Conservation (phyloP, 129 eudicot species). For the Mikania micrantha region DNA sequence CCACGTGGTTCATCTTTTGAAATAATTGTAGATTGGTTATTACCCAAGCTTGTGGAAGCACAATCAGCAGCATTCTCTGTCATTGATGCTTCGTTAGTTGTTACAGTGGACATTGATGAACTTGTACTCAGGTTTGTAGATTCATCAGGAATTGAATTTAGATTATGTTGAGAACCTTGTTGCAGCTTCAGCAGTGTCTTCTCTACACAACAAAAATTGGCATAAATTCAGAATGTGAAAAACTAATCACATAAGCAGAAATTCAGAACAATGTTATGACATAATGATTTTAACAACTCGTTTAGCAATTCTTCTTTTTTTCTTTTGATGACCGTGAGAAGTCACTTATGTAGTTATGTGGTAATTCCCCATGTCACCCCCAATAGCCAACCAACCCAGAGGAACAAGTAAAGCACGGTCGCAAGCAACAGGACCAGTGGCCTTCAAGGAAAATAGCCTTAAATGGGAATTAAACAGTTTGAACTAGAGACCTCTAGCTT, state of each 20-base stretch:
- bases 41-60: constrained; percentile 17
- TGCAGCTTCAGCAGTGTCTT: constrained; percentile 70
- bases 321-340: too few species aligned
- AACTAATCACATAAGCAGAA: neutral
- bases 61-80: constrained; percentile 18
- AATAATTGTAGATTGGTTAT: constrained; percentile 17
- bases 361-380: too few species aligned
- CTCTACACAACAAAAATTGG: constrained; percentile 34
- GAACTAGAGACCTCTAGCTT: too few species aligned
- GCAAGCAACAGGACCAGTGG: too few species aligned
- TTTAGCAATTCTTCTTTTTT: neutral
- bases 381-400: too few species aligned
- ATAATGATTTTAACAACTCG: neutral
- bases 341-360: too few species aligned
- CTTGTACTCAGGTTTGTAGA: neutral
- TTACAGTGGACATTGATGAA: constrained; percentile 12
- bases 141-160: constrained; percentile 19
- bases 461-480: too few species aligned
- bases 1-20: constrained; percentile 24
- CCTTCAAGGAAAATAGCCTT: too few species aligned
- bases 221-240: neutral
- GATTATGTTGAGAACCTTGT: constrained; percentile 57
- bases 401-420: too few species aligned
- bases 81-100: constrained; percentile 21
- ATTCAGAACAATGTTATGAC: neutral